phyloP scores from a whole-genome alignment of 805 yeast genomes.

The Saccharomyces jurei region DNA sequence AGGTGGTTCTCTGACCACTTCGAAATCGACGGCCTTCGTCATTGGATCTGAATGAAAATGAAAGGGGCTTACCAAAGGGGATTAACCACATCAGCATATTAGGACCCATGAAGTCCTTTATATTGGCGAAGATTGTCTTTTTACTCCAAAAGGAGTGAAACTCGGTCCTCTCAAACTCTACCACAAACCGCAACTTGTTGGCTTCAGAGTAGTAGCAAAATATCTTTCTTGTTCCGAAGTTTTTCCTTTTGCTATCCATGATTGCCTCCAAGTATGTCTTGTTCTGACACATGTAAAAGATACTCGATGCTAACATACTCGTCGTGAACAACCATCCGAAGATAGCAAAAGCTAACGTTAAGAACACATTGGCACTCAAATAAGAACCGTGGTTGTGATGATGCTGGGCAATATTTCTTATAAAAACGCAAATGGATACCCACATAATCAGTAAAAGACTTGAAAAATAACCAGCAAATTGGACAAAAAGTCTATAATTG shows the following conservation, averaged over 20 bases:
- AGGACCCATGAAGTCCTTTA: conserved; percentile 25
- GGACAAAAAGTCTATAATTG: conserved; percentile 55
- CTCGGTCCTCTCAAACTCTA: conserved; percentile 29
- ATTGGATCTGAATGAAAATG: not conserved
- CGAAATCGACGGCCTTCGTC: not conserved
- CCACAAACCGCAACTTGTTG: conserved; percentile 36
- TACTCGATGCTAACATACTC: conserved; percentile 37
- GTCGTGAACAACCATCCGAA: conserved; percentile 40
- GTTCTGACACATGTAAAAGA: conserved; percentile 39
- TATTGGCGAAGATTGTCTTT: conserved; percentile 16
- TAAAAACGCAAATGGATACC: conserved; percentile 32
- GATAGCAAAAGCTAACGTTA: conserved; percentile 37
- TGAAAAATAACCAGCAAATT: conserved; percentile 37
- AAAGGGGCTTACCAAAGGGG: conserved; percentile 16
- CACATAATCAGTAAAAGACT: conserved; percentile 34
- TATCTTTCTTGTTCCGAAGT: conserved; percentile 9
- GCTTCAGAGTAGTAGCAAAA: conserved; percentile 25
- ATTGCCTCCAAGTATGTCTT: conserved; percentile 55
- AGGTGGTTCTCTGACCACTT: not conserved
- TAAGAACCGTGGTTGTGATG: conserved; percentile 16
- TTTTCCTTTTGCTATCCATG: conserved; percentile 24
- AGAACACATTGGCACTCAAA: conserved; percentile 43
- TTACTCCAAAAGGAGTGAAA: conserved; percentile 20
- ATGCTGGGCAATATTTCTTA: conserved; percentile 19
- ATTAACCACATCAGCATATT: conserved; percentile 26